These are phyloP conservation scores for Blastomyces silverae DNA, from an alignment of 2,329 filamentous ascomycete genomes.

Conservation along the genomic window DNA sequence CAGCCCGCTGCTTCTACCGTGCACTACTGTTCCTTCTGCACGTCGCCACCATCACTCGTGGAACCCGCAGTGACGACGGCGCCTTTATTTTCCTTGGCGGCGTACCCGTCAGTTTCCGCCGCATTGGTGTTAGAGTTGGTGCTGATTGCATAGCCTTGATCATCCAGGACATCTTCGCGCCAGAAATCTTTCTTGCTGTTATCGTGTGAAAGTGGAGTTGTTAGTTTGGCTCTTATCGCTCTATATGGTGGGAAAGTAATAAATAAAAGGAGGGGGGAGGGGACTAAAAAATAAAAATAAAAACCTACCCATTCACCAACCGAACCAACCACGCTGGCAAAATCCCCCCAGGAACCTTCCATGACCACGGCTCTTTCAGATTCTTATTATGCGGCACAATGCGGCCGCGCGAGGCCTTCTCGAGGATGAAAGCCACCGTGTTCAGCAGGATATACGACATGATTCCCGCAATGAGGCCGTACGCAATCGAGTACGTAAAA, in stretches of 20 bases:
- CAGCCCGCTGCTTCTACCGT: slow-evolving; percentile 4
- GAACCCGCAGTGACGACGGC: neutral
- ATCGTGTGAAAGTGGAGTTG: neutral
- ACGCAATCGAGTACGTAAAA: slow-evolving; percentile 82
- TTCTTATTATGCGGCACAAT: slow-evolving; percentile 69
- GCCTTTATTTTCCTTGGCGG: neutral
- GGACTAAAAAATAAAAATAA: neutral
- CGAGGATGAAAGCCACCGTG: slow-evolving; percentile 60
- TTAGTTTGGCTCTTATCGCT: neutral
- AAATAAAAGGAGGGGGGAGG: neutral
- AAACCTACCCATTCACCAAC: slow-evolving; percentile 46
- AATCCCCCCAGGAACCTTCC: slow-evolving; percentile 65
- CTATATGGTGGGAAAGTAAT: neutral
- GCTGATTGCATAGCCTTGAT: neutral
- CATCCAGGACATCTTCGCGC: slow-evolving; percentile 38
- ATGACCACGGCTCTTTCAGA: slow-evolving; percentile 74
- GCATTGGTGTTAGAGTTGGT: neutral
- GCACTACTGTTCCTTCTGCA: slow-evolving; percentile 7
- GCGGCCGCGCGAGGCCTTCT: slow-evolving; percentile 59
- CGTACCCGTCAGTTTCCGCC: neutral
- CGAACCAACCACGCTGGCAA: slow-evolving; percentile 67
- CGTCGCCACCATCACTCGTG: slow-evolving; percentile 1
- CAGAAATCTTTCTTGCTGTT: slow-evolving; percentile 63
- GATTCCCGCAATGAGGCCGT: slow-evolving; percentile 76
- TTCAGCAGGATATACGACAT: slow-evolving; percentile 72